Evolutionary conservation across 2,329 filamentous ascomycete species (phyloP), one percentile per base, ranked within the genome.

Genomic region (Plectosphaerella sp.): DNA sequence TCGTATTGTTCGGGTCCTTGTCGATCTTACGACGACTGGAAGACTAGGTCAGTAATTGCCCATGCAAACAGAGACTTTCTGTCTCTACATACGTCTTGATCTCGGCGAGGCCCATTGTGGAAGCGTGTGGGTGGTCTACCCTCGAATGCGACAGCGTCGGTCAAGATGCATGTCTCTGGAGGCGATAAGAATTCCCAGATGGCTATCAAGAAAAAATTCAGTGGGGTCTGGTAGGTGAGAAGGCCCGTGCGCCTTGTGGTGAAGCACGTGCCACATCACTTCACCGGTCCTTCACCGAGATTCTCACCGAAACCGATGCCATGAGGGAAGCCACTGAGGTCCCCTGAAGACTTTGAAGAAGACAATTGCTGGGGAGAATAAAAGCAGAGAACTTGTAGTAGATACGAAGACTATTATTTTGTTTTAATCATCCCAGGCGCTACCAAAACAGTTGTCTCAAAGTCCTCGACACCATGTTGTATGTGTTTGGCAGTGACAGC

Each of bases 1-100:
- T 84, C 47, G 90, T 96, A 70, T 97, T 99, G 73, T 97, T 97
- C 8, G 94, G 94, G 71, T 99, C 94, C 67, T 88, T 80, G 59
- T 87, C 88, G 65, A 97, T 85, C 73, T 93, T 96, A 47, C 78
- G 78, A 60, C 65, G 69, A 56, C 67, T 72, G 49, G 5, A 57
- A 7, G 37, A 16, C 16, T 5, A 43, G 16, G 37, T 49, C 15
- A 41, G 39, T 42, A 36, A 7, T 48, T 46, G 7, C 43, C 4
- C 12, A 5, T 8, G 3, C 43, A 14, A 14, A 28, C 11, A 25
- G 5, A 28, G 14, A 24, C 11, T 15, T 33, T 33, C 43, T 2
- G 16, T 7, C n/a, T 28, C 9, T 7, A 41, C 48, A 15, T 45
- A 49, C 48, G 28, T 22, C 25, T 49, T 49, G 37, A 43, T 42